Conservation (phyloP, 495 filamentous ascomycete genomes). For the Cudoniella acicularis region DNA sequence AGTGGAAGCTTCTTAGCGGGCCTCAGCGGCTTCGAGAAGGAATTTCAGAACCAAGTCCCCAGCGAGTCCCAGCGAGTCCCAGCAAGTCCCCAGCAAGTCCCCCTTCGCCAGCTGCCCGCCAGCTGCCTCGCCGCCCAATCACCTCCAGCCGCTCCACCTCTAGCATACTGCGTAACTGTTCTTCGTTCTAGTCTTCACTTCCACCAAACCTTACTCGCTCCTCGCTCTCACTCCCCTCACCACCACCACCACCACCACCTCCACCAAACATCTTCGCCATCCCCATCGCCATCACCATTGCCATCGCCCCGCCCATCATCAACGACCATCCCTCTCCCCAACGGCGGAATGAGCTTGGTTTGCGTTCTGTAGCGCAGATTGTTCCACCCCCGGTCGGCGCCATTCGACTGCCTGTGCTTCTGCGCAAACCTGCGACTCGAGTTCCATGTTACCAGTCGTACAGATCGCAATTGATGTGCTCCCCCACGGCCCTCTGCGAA, state of each 20-base stretch:
- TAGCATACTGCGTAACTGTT: too few relatives aligned
- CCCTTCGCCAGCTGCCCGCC: too few relatives aligned
- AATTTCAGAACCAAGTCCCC: too few relatives aligned
- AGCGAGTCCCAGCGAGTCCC: too few relatives aligned
- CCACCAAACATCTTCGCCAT: background rate
- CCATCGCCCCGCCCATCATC: background rate
- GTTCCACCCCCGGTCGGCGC: background rate
- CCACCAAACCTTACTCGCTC: too few relatives aligned
- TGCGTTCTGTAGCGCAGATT: background rate
- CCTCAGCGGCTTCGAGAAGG: too few relatives aligned
- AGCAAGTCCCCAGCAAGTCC: too few relatives aligned
- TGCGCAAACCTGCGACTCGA: constrained; percentile 11
- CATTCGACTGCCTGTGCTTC: constrained; percentile 10
- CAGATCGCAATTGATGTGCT: constrained; percentile 17
- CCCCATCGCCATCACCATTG: background rate
- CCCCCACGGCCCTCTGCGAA: background rate
- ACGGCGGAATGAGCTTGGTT: background rate
- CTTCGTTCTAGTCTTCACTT: too few relatives aligned
- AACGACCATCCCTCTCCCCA: background rate
- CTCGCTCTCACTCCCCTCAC: background rate
- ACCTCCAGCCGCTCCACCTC: too few relatives aligned
- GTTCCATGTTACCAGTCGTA: constrained; percentile 8
- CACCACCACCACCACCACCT: background rate
- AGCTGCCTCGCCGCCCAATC: too few relatives aligned
- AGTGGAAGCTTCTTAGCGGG: too few relatives aligned